Conservation (phyloP, 768 basidiomycete species). For the Leccinum olivaceopallidum region DNA sequence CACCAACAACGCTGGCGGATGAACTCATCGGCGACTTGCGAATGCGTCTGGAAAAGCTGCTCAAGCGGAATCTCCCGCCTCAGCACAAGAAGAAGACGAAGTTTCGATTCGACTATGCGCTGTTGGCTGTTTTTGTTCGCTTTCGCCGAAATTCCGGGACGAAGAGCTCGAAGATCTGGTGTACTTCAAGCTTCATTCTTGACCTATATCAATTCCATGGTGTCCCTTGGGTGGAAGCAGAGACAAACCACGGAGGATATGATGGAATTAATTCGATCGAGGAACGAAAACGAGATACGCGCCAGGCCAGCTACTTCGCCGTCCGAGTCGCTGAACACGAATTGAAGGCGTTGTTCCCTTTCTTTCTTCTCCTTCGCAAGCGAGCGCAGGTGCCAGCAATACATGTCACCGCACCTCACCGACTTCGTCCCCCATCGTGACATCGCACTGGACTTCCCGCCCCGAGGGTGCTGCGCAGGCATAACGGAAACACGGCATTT, state of each 20-base stretch:
- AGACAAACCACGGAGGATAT: too few species aligned
- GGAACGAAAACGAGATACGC: too few species aligned
- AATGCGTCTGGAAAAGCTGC: slow-evolving; percentile 68
- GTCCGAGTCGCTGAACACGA: too few species aligned
- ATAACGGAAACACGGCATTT: slow-evolving; percentile 10
- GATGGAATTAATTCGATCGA: too few species aligned
- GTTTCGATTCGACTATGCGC: slow-evolving; percentile 63
- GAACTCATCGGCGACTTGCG: slow-evolving; percentile 59
- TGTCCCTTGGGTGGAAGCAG: slow-evolving; percentile 41
- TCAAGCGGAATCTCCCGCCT: slow-evolving; percentile 60
- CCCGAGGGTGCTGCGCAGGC: slow-evolving; percentile 15
- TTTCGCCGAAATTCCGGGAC: slow-evolving; percentile 80
- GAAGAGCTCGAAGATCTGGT: slow-evolving; percentile 96
- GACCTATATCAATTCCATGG: slow-evolving; percentile 96
- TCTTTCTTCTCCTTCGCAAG: background rate
- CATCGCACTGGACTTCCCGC: background rate
- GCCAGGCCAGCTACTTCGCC: too few species aligned
- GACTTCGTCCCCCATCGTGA: background rate
- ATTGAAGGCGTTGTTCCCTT: background rate
- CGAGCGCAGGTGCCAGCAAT: background rate
- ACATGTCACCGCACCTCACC: slow-evolving; percentile 9
- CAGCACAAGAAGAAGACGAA: slow-evolving; percentile 61
- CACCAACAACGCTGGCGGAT: slow-evolving; percentile 41
- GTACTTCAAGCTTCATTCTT: slow-evolving; percentile 70
- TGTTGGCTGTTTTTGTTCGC: slow-evolving; percentile 86